Base-by-base conservation (phyloP, 176 grass and related monocot species). In the Aegilops speltoides region DNA sequence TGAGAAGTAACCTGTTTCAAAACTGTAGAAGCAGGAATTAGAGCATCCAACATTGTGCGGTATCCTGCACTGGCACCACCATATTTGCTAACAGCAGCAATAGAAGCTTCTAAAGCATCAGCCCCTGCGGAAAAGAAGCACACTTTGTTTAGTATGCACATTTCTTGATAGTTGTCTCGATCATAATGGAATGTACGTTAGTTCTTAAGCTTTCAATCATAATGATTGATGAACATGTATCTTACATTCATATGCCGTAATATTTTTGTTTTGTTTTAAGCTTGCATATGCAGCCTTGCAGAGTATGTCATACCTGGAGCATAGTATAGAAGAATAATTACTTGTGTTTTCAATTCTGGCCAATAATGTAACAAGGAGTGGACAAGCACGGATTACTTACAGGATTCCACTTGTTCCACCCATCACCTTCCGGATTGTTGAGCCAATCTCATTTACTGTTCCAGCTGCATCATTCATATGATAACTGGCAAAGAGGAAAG, bases 371-470 rank as follows among this genome's bases (percentile, higher is more conserved):
- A 69, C 23, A 31, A 64, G 57, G 59, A 31, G 25, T 20, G 17
- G 10, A 45, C 38, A 75, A 77, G 16, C 46, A 52, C 73, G 68
- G 8, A 83, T 33, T 76, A 64, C 87, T 60, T 94, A 99, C 97
- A 99, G 89, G 73, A 99, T 99, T 70, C 97, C 97, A 94, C 97
- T 99, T 76, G 97, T 99, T 91, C 97, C 97, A 73, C 97, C 97
- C 97, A 99, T 99, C 85, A 97, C 92, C 73, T 87, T 90, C 79
- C 94, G 85, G 57, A 99, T 78, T 59, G 97, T 94, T 82, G 78
- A 78, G 36, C 92, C 97, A 10, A 99, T 97, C 88, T 99, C 94
- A 87, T 99, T 94, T 77, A 99, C 85, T 85, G 90, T 94, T 84
- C 93, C 94, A 77, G 97, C 92, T 88, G 92, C 97, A 91, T 99